Evolutionary conservation across 345 rosid species (phyloP), one percentile per base, ranked within the genome.

Genomic region (Turritis glabra): DNA sequence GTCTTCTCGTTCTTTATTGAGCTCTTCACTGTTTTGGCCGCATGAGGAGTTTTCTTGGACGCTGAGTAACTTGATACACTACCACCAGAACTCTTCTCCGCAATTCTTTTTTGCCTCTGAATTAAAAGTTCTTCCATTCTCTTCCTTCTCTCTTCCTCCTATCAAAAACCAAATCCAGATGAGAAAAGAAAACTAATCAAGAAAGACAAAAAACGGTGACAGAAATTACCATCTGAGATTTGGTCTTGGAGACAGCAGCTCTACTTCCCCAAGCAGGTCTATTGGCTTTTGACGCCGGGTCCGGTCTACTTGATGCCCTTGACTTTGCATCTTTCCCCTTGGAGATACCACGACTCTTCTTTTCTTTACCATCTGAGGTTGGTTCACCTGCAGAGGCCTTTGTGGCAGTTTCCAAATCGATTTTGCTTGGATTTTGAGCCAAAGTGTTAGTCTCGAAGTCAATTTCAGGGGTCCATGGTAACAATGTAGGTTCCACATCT

Each of bases 91-190:
- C 96, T 90, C 88, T 91, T 92, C 82, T 85, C 96, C 26, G 99
- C 89, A 48, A 95, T 95, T 81, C 99, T 90, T 86, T 86, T 90
- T 85, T 90, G 97, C 50, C 99, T 87, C 76, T 89, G 90, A 72
- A 85, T 69, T 59, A 76, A 41, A 74, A 87, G 79, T 78, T 89
- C 96, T 82, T 90, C 97, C 85, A 65, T 85, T 84, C 88, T 89
- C 85, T 78, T 95, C 73, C 82, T 85, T 14, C 77, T 89, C 74
- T 89, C 92, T 81, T 95, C 97, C 83, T 95, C 99, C 99, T 95
- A 60, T 57, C 26, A 72, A 60, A n/a, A 40, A 67, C 9, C 32
- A 72, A 48, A 50, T 14, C 37, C 44, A 66, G 27, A 33, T 71
- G 17, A 64, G 77, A 57, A 38, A 27, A 38, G 12, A 29, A 65